These are phyloP conservation scores for Sporormia fimetaria DNA, from an alignment of 495 filamentous ascomycete genomes.

Conservation along the genomic window DNA sequence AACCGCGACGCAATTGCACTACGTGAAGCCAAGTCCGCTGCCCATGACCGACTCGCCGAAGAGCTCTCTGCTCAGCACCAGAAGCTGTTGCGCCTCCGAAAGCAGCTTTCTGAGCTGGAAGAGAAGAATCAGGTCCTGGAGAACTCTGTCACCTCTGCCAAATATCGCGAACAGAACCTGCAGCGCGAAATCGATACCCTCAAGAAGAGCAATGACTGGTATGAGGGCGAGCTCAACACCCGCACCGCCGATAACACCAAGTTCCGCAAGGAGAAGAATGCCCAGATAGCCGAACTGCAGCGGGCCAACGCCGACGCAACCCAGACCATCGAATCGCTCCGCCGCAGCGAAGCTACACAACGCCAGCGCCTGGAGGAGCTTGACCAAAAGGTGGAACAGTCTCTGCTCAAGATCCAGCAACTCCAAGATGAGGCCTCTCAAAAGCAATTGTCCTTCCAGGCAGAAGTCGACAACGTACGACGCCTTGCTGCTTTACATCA, in stretches of 20 bases:
- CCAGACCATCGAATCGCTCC: conserved; percentile 60
- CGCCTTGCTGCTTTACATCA: conserved; percentile 77
- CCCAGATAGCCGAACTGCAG: conserved; percentile 75
- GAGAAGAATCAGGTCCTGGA: conserved; percentile 71
- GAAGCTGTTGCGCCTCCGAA: conserved; percentile 70
- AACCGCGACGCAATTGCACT: conserved; percentile 81
- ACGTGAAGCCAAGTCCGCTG: conserved; percentile 75
- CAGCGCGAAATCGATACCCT: conserved; percentile 81
- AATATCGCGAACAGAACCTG: conserved; percentile 76
- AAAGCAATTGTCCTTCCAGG: conserved; percentile 66
- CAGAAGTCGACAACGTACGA: conserved; percentile 67
- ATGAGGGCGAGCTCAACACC: conserved; percentile 78
- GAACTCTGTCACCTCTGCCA: conserved; percentile 60
- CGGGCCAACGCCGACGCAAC: conserved; percentile 75
- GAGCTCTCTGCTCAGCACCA: conserved; percentile 81
- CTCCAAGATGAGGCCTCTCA: conserved; percentile 70
- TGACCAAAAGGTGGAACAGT: conserved; percentile 74
- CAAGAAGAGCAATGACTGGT: conserved; percentile 83
- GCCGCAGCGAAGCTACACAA: conserved; percentile 65
- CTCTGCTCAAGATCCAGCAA: conserved; percentile 65
- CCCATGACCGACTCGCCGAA: conserved; percentile 73
- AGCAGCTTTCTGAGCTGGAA: conserved; percentile 66
- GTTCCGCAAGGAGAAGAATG: conserved; percentile 87
- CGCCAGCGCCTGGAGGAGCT: conserved; percentile 72
- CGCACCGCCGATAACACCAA: conserved; percentile 76